Evolutionary conservation across 306 rosid genomes (phyloP), one percentile per base, ranked within the genome.

Genomic region (Vicia villosa): DNA sequence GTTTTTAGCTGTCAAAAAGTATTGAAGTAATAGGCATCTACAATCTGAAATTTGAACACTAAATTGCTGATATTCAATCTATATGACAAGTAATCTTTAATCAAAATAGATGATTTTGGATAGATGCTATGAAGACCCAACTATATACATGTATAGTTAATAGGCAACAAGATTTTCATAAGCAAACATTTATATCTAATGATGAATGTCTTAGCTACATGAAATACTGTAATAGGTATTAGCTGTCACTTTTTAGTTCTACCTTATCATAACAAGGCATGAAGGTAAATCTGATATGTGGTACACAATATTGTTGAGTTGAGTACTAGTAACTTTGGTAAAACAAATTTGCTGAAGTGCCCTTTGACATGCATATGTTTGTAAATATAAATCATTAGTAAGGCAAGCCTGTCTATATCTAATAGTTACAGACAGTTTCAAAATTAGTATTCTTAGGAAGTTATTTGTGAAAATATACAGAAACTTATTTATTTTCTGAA

Each of bases 21-120:
- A 55, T 74, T 46, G 32, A 36, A 59, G 41, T 74, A 7, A 62
- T 26, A 17, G 10, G 42, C 24, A 40, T 49, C 41, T 49, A 56
- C 40, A 16, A 43, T 55, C 10, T 21, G 68, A 70, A 32, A 61
- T 46, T 34, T 13, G 45, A 55, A 64, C n/a, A 17, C 47, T 42
- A 36, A 17, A 47, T 57, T 19, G n/a, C 66, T 32, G 37, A 17
- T 28, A 15, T n/a, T 10, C 41, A 19, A 20, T 78, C 19, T 16
- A 50, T 32, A 59, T 61, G 58, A n/a, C 41, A 52, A 36, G 37
- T n/a, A 15, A 43, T 32, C 37, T 46, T 63, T 37, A 54, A 63
- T 36, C 11, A 10, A 8, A 6, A 38, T 46, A 36, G 21, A 77
- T 50, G 54, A 19, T 60, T 52, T 67, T 45, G 46, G 67, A 21